Conservation (phyloP, 1,284 basidiomycete genomes). For the Ceratobasidium papillatum region DNA sequence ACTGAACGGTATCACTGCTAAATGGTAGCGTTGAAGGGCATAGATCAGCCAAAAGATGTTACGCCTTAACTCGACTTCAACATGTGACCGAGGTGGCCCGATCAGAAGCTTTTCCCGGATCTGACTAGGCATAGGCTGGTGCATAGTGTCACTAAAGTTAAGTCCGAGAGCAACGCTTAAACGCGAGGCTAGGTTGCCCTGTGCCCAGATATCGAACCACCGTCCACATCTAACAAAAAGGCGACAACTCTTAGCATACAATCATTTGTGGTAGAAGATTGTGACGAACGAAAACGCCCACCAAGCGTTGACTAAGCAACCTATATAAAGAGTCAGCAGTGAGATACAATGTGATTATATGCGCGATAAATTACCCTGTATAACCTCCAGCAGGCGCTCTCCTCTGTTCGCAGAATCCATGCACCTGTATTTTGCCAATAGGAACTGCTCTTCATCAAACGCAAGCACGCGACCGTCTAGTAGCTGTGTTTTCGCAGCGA, state of each 20-base stretch:
- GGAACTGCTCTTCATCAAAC: constrained; percentile 24
- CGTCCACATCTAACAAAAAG: constrained; percentile 10
- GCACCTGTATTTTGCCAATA: background rate
- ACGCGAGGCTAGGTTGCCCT: background rate
- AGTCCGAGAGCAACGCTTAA: constrained; percentile 10
- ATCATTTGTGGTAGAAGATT: background rate
- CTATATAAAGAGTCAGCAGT: background rate
- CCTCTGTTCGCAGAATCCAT: background rate
- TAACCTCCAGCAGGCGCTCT: background rate
- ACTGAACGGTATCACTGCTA: constrained; percentile 2
- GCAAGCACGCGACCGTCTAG: background rate
- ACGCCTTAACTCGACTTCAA: constrained; percentile 30
- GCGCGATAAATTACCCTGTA: background rate
- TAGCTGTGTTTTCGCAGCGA: background rate
- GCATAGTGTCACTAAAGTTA: background rate
- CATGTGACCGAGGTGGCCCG: background rate
- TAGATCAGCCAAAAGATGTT: constrained; percentile 38
- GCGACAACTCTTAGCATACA: background rate
- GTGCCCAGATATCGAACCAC: constrained; percentile 16
- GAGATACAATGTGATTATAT: background rate
- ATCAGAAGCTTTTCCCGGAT: constrained; percentile 17
- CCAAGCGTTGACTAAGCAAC: constrained; percentile 20
- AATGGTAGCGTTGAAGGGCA: constrained; percentile 11
- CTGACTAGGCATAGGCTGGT: constrained; percentile 1
- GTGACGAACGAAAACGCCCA: constrained; percentile 28